Conservation (phyloP, 345 rosid genomes). For the Ceriops zippeliana region DNA sequence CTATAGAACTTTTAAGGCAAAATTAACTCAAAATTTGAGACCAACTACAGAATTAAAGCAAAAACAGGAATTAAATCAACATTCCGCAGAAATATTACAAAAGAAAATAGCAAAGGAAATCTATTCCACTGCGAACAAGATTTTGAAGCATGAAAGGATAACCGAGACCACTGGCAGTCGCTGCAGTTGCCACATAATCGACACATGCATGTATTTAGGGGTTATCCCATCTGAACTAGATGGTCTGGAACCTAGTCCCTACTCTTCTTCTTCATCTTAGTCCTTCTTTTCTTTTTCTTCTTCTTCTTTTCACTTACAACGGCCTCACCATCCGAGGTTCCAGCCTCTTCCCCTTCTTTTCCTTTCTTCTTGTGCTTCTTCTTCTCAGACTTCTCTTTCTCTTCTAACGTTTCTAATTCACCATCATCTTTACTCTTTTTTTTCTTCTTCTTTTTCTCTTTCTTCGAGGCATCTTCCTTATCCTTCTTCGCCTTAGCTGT, state of each 20-base stretch:
- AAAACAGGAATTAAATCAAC: neutral
- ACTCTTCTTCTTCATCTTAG: slow-evolving; percentile 38
- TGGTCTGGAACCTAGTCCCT: neutral
- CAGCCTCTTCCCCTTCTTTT: slow-evolving; percentile 45
- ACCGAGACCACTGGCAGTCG: neutral
- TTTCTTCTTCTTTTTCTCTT: slow-evolving; percentile 45
- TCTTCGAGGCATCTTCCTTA: slow-evolving; percentile 12
- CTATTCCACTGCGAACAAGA: neutral
- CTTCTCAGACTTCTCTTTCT: slow-evolving; percentile 51
- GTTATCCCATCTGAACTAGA: neutral
- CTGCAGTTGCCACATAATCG: neutral
- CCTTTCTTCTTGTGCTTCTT: slow-evolving; percentile 71
- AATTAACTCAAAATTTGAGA: neutral
- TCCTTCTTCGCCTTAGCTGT: slow-evolving; percentile 3
- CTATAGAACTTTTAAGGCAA: neutral
- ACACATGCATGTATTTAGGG: neutral
- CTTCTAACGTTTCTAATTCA: slow-evolving; percentile 30
- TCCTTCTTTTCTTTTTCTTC: slow-evolving; percentile 61
- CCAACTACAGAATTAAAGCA: neutral
- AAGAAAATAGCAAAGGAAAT: neutral
- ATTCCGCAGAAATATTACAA: neutral
- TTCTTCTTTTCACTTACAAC: slow-evolving; percentile 68
- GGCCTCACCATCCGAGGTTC: slow-evolving; percentile 26
- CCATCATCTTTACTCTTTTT: slow-evolving; percentile 39
- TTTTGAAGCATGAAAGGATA: neutral